Evolutionary conservation across 495 filamentous ascomycete genomes (phyloP).

Genomic region (Podospora pseudocomata): DNA sequence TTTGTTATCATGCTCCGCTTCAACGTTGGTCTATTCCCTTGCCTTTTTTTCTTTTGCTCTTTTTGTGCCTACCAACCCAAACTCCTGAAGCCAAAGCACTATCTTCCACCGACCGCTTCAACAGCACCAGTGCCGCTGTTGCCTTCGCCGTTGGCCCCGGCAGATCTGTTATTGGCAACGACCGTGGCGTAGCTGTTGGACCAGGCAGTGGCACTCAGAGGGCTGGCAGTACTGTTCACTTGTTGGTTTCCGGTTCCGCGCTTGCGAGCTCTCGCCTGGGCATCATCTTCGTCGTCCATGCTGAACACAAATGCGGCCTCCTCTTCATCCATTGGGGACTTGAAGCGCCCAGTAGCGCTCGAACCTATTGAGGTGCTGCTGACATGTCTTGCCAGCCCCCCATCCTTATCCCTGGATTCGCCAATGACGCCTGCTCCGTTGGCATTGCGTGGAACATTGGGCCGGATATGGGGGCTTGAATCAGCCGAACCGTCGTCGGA

Average conservation of each 20-base stretch:
- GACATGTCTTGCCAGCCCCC: constrained; percentile 48
- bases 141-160: constrained; percentile 18
- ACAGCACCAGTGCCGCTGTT: constrained; percentile 15
- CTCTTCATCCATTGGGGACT: constrained; percentile 71
- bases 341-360: constrained; percentile 48
- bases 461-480: constrained; percentile 40
- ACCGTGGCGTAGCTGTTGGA: constrained; percentile 37
- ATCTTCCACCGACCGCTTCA: constrained; percentile 27
- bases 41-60: background rate
- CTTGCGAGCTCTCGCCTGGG: constrained; percentile 43
- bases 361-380: constrained; percentile 51
- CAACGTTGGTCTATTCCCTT: background rate
- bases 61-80: background rate
- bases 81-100: constrained; percentile 1
- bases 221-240: constrained; percentile 23
- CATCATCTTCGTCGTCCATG: constrained; percentile 72
- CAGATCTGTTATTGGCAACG: constrained; percentile 28
- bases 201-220: constrained; percentile 32
- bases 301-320: constrained; percentile 72
- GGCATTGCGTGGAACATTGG: constrained; percentile 31
- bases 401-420: constrained; percentile 33
- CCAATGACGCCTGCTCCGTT: constrained; percentile 34
- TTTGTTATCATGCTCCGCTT: background rate
- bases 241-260: constrained; percentile 33
- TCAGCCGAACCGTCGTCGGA: constrained; percentile 37